phyloP scores from a whole-genome alignment of 1,139 yeast species.

The Yamadazyma kanchanaburiensis region DNA sequence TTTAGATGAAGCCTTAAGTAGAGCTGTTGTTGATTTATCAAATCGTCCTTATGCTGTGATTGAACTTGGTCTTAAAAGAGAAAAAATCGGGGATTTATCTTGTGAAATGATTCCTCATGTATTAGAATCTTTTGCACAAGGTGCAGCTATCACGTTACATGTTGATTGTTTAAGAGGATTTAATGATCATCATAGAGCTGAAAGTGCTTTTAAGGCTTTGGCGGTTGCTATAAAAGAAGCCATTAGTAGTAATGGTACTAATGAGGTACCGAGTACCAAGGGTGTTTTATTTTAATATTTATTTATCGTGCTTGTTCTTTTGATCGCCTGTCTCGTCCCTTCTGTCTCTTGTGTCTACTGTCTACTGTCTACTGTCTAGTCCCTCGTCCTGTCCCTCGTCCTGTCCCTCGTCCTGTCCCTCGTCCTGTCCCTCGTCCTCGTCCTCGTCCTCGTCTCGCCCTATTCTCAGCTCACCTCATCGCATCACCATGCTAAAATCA shows the following conservation, averaged over 20 bases:
- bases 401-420: too few species aligned
- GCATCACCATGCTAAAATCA: too few species aligned
- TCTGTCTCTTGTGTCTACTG: too few species aligned
- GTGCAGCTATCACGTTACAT: constrained; percentile 86
- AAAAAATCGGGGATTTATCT: constrained; percentile 86
- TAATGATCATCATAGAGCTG: constrained; percentile 96
- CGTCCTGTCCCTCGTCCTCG: too few species aligned
- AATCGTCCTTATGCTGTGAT: constrained; percentile 90
- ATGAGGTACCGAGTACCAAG: constrained; percentile 94
- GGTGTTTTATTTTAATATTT: constrained; percentile 66
- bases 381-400: too few species aligned
- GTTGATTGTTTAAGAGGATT: constrained; percentile 91
- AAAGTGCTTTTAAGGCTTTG: constrained; percentile 91
- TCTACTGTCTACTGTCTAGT: too few species aligned
- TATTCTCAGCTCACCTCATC: too few species aligned
- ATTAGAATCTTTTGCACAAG: constrained; percentile 88
- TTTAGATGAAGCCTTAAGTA: constrained; percentile 87
- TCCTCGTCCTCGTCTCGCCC: too few species aligned
- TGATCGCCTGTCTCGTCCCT: too few species aligned
- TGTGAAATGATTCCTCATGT: constrained; percentile 98
- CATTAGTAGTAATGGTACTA: constrained; percentile 72
- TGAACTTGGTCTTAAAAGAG: constrained; percentile 86
- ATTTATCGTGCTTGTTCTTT: too few species aligned
- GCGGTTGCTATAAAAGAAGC: constrained; percentile 93
- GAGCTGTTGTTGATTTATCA: constrained; percentile 92